Base-by-base conservation (phyloP, 305 asterid species). In the Fraxinus albicans region DNA sequence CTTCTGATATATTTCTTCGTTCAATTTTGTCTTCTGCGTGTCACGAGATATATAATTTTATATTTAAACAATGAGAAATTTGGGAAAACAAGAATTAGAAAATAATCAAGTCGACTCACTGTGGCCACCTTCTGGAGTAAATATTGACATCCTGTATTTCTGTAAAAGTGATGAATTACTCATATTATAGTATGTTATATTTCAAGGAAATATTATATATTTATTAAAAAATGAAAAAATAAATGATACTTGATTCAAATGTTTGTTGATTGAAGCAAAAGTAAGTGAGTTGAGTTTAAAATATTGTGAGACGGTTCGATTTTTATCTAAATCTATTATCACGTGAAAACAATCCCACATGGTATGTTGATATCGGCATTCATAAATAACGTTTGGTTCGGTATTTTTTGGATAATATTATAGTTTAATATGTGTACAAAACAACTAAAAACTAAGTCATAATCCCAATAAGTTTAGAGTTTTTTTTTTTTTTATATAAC, bases 71-170 rank as follows among this genome's bases (percentile, higher is more conserved):
- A 15, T 7, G n/a, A 82, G 1, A 34, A 36, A 58, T 80, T 80
- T 76, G 4, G 29, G 8, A 6, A 67, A 10, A 63, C 19, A 47
- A 77, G 78, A 75, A 47, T 47, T 47, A 47, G 7, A 47, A 47
- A 13, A 13, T 75, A 47, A 19, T 77, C 19, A 85, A 63, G 42
- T 83, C 6, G 55, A 79, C 90, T 88, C 87, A 95, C 97, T 87
- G 65, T 81, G 89, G 80, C 93, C 93, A 73, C 93, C 92, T 90
- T 95, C 98, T 53, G 95, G 92, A 73, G 95, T 90, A 79, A 93
- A 93, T 81, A 91, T 88, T 4, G 95, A 91, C 97, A 93, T 91
- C 87, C 98, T 89, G 89, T 93, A 95, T 87, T 95, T 95, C 98
- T 94, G 95, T 75, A 34, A 6, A 40, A 73, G 10, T 44, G 2